Evolutionary conservation across 2,329 filamentous ascomycete genomes (phyloP).

Genomic region (Ophiostoma sp.): DNA sequence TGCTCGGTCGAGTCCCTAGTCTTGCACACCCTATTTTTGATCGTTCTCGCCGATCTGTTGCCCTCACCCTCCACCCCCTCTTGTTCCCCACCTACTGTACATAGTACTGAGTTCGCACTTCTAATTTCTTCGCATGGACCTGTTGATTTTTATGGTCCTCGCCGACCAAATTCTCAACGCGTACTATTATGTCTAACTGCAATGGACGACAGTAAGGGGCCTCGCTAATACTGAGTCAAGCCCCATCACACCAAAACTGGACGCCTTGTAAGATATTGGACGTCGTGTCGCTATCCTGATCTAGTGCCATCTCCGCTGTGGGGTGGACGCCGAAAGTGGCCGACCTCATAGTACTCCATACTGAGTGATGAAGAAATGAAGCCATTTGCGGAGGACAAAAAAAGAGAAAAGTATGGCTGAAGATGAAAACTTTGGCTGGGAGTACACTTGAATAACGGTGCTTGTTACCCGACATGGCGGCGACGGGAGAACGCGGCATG

Average conservation of each 20-base stretch:
- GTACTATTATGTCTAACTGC: not conserved
- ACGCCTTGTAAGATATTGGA: not conserved
- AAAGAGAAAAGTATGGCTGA: not conserved
- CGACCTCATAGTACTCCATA: not conserved
- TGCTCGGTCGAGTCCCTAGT: not conserved
- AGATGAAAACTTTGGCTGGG: no score
- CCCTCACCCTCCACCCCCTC: not conserved
- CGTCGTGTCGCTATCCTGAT: not conserved
- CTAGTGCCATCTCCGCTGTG: conserved; percentile 1
- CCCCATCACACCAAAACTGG: not conserved
- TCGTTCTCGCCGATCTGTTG: conserved; percentile 6
- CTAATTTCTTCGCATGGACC: not conserved
- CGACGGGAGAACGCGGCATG: conserved; percentile 14
- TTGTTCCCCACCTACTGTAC: no score
- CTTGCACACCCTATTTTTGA: not conserved
- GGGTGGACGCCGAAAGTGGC: not conserved
- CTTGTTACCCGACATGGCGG: not conserved
- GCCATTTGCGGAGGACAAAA: not conserved
- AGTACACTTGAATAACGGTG: not conserved
- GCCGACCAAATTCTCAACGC: not conserved
- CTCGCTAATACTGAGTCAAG: not conserved
- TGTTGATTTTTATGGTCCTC: not conserved
- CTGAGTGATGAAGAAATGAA: not conserved
- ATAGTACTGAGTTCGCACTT: not conserved
- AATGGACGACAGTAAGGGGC: not conserved